These are phyloP conservation scores for Phytopythium vexans DNA, from an alignment of 352 stramenopile species.

Conservation along the genomic window DNA sequence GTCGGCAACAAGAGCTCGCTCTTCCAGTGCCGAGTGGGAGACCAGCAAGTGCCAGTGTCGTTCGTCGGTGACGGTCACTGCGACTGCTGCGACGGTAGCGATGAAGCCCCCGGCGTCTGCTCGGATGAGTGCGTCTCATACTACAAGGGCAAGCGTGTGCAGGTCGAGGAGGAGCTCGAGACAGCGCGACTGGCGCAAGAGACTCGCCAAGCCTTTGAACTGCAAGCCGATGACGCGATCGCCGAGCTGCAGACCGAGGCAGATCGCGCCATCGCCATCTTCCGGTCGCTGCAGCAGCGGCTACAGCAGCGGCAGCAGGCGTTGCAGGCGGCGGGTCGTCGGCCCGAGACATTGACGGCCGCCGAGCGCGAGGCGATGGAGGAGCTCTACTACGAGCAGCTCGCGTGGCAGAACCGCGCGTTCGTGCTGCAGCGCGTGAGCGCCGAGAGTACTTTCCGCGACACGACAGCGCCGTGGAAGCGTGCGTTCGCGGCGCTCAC, in stretches of 20 bases:
- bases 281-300: constrained; percentile 15
- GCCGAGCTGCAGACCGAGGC: constrained; percentile 23
- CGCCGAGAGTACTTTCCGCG: constrained; percentile 40
- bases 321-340: constrained; percentile 10
- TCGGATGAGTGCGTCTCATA: constrained; percentile 32
- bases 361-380: constrained; percentile 28
- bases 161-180: constrained; percentile 16
- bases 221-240: constrained; percentile 19
- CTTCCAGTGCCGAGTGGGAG: constrained; percentile 39
- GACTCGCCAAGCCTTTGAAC: constrained; percentile 22
- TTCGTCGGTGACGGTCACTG: constrained; percentile 93
- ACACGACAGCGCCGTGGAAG: constrained; percentile 21
- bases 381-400: constrained; percentile 45
- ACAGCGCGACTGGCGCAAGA: constrained; percentile 18
- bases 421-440: constrained; percentile 52
- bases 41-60: constrained; percentile 36
- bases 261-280: constrained; percentile 9
- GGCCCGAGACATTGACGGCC: constrained; percentile 10
- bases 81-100: constrained; percentile 97
- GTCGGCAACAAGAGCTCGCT: constrained; percentile 12
- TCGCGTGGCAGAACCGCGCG: constrained; percentile 38
- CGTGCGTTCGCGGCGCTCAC: constrained; percentile 53
- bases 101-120: constrained; percentile 69
- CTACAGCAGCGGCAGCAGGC: constrained; percentile 28
- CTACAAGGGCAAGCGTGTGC: constrained; percentile 13